Conservation (phyloP, 805 yeast species). For the Myxozyma vanderwaltii region DNA sequence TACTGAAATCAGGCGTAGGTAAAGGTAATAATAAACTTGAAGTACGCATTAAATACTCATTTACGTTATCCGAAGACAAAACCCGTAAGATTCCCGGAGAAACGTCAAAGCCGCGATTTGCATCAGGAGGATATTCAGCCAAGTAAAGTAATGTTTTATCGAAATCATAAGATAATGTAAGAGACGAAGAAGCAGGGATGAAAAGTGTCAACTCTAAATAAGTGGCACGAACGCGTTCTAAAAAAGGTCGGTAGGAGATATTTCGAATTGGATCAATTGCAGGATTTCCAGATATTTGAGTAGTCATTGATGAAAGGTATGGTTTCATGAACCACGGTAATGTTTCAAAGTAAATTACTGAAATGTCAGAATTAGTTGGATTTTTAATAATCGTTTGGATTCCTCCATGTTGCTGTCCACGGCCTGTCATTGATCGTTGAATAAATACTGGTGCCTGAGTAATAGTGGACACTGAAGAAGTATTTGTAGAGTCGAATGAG, state of each 20-base stretch:
- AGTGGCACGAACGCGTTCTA: slow-evolving; percentile 78
- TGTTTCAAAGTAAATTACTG: slow-evolving; percentile 69
- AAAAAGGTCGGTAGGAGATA: slow-evolving; percentile 70
- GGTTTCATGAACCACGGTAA: slow-evolving; percentile 92
- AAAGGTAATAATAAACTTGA: slow-evolving; percentile 82
- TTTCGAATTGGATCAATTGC: slow-evolving; percentile 47
- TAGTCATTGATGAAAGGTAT: slow-evolving; percentile 68
- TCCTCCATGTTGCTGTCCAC: slow-evolving; percentile 89
- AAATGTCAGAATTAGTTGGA: slow-evolving; percentile 48
- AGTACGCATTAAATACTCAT: slow-evolving; percentile 55
- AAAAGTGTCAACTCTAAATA: slow-evolving; percentile 70
- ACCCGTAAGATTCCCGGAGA: slow-evolving; percentile 84
- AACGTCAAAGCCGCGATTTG: slow-evolving; percentile 94
- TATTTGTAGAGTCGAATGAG: slow-evolving; percentile 46
- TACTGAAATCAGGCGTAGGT: slow-evolving; percentile 97
- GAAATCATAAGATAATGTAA: slow-evolving; percentile 60
- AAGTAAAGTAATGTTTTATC: slow-evolving; percentile 83
- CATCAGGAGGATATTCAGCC: slow-evolving; percentile 98
- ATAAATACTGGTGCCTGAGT: slow-evolving; percentile 65
- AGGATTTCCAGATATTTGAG: slow-evolving; percentile 9
- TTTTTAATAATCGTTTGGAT: slow-evolving; percentile 77
- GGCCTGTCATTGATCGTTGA: slow-evolving; percentile 86
- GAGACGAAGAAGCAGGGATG: slow-evolving; percentile 56
- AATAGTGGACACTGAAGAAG: slow-evolving; percentile 47
- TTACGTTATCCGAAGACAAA: slow-evolving; percentile 38